A percentile compares a stretch with the other conserved stretches of the same genome.
phyloP scores from a whole-genome alignment of 768 basidiomycete species.

The Steccherinum ochraceum region DNA sequence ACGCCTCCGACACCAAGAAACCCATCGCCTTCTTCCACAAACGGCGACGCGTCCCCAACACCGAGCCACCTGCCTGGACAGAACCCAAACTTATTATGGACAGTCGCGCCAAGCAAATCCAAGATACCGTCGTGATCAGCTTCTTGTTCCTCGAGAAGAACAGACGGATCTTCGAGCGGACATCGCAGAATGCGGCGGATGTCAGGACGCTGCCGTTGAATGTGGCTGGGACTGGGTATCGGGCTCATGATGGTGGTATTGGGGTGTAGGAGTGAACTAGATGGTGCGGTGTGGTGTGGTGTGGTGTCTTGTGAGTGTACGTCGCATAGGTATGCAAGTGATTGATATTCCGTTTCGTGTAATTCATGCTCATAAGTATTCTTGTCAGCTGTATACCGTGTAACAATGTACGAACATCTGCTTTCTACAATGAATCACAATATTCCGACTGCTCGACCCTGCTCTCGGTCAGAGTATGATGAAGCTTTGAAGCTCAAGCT shows the following conservation, averaged over 20 bases:
- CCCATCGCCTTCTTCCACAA: background rate
- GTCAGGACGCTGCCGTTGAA: slow-evolving; percentile 4
- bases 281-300: too few relatives aligned
- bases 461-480: too few relatives aligned
- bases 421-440: too few relatives aligned
- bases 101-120: slow-evolving; percentile 28
- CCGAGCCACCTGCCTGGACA: slow-evolving; percentile 12
- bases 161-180: slow-evolving; percentile 25
- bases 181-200: slow-evolving; percentile 17
- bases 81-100: slow-evolving; percentile 29
- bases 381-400: too few relatives aligned
- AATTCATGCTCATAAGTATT: too few relatives aligned
- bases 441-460: too few relatives aligned
- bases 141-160: slow-evolving; percentile 38
- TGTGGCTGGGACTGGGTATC: background rate
- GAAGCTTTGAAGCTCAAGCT: too few relatives aligned
- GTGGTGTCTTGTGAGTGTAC: too few relatives aligned
- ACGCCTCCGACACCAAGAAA: background rate
- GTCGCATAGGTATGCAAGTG: too few relatives aligned
- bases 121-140: slow-evolving; percentile 32
- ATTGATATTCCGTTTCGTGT: too few relatives aligned
- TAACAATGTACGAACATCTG: too few relatives aligned
- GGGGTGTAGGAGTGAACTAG: too few relatives aligned
- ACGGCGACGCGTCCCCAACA: background rate
- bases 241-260: background rate